Evolutionary conservation across 257 asterid species (phyloP), one percentile per base, ranked within the genome.

Genomic region (Solanum virginianum): DNA sequence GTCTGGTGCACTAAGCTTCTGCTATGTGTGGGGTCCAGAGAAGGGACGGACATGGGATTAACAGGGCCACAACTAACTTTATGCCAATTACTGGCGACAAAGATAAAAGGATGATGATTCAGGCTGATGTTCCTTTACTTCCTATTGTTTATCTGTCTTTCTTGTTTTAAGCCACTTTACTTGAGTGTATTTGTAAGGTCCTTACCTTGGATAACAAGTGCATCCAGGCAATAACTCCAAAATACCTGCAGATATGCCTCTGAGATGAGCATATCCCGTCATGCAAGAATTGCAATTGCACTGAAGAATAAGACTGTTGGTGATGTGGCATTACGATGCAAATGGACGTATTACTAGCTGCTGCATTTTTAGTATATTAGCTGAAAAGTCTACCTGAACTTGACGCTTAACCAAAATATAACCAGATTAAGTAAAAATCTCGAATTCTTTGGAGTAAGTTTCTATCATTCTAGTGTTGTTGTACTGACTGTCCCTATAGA

Each of bases 311-410:
- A 96, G 91, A 95, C 98, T 8, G 98, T 96, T 8, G 93, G 99
- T 3, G 99, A 96, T 85, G 99, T 96, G 86, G 98, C 99, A 63
- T 84, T 96, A 86, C 98, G 99, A 66, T 96, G 94, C 92, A 91
- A 93, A 92, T 96, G 98, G 99, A 95, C 95, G 95, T 89, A 80
- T 71, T 84, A 72, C 82, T 71, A 32, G 32, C 68, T 20, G 53
- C 57, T 13, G 29, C 29, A 17, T 69, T 12, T 56, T 32, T 24
- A 47, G 8, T 79, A 26, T 17, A 16, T 55, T 41, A 11, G 55
- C 32, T 72, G 32, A 70, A 70, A 39, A 41, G 17, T 10, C 17
- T 41, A 10, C 29, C 32, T 10, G 80, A 41, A 41, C 18, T 71
- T 71, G 80, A 70, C 20, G 20, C 32, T 71, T 71, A 2, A 71